phyloP scores from a whole-genome alignment of 345 rosid species.

The Pugionium dolabratum region DNA sequence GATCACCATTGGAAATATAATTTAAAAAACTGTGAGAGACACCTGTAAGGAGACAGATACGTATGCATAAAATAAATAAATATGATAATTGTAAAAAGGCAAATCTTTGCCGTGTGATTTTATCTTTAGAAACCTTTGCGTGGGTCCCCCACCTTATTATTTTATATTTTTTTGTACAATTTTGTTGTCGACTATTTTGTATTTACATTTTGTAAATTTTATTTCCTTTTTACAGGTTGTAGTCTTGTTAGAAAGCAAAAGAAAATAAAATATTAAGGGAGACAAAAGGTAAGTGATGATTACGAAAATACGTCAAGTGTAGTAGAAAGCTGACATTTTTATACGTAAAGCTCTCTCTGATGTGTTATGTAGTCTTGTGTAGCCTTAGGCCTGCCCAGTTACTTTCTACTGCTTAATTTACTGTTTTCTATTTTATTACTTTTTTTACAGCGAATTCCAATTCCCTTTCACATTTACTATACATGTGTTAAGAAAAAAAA shows the following conservation, averaged over 20 bases:
- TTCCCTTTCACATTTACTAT: conserved; percentile 34
- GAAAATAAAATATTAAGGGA: background rate
- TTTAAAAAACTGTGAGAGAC: too few relatives aligned
- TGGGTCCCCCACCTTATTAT: background rate
- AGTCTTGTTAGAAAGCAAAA: background rate
- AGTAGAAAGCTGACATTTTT: conserved; percentile 35
- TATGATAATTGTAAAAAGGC: conserved; percentile 27
- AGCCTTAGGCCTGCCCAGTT: conserved; percentile 37
- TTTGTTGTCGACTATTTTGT: conserved; percentile 3
- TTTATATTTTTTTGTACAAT: conserved; percentile 6
- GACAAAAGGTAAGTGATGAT: conserved; percentile 37
- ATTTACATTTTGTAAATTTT: background rate
- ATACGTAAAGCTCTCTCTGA: conserved; percentile 36
- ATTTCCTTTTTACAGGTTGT: background rate
- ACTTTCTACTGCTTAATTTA: conserved; percentile 25
- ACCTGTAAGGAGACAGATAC: too few relatives aligned
- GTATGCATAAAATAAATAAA: too few relatives aligned
- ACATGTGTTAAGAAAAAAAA: too few relatives aligned
- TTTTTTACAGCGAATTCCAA: background rate
- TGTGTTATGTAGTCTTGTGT: conserved; percentile 29
- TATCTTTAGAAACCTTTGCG: conserved; percentile 30
- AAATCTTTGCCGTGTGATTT: conserved; percentile 46
- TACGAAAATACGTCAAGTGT: conserved; percentile 26
- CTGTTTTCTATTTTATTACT: conserved; percentile 5
- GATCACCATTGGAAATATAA: too few relatives aligned